A percentile compares a stretch with the other conserved stretches of the same genome.
phyloP scores from a whole-genome alignment of 2,329 filamentous ascomycete genomes.

The Rutstroemia sydowiana region DNA sequence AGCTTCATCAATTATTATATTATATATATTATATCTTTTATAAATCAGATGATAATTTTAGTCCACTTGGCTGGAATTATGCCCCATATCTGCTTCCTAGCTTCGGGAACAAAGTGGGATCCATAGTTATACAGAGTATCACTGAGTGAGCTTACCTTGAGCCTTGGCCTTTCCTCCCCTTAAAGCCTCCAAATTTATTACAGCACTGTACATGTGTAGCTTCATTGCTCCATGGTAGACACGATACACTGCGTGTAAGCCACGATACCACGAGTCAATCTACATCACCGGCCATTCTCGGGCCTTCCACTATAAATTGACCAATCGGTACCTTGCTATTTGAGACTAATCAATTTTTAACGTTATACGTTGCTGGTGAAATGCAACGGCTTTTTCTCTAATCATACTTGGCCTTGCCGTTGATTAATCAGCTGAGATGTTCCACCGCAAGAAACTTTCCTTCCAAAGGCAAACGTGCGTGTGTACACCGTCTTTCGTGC shows the following conservation, averaged over 20 bases:
- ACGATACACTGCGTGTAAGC: conserved; percentile 10
- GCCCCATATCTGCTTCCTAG: no score
- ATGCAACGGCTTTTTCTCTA: conserved; percentile 5
- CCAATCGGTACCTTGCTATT: conserved; percentile 9
- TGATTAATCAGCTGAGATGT: conserved; percentile 7
- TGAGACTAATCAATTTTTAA: no score
- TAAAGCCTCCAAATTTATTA: no score
- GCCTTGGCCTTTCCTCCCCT: no score
- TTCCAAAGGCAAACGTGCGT: no score
- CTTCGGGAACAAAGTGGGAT: no score
- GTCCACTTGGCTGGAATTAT: no score
- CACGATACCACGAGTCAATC: conserved; percentile 4
- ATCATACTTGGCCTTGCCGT: conserved; percentile 6
- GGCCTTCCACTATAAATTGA: not conserved
- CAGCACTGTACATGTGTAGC: not conserved
- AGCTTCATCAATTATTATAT: no score
- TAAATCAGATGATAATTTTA: no score
- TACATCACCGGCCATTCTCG: conserved; percentile 1
- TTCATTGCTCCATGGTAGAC: conserved; percentile 1
- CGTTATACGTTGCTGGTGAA: not conserved
- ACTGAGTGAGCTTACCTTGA: no score
- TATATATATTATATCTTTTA: no score
- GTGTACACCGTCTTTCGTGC: conserved; percentile 10
- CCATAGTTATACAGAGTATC: no score
- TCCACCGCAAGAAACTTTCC: conserved; percentile 1